phyloP scores from a whole-genome alignment of 2,329 filamentous ascomycete genomes.

The Hymenoscyphus fraxineus region DNA sequence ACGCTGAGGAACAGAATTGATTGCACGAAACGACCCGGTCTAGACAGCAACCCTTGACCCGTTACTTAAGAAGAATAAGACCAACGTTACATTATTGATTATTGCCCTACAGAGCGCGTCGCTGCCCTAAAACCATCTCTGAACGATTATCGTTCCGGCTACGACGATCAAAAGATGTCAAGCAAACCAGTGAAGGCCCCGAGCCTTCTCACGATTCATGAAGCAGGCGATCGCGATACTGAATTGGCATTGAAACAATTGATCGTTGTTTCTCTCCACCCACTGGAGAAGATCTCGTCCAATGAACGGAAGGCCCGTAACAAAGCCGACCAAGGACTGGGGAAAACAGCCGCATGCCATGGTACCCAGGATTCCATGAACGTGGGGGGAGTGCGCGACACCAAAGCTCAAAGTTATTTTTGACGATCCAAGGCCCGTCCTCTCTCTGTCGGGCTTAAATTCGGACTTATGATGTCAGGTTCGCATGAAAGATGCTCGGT shows the following conservation, averaged over 20 bases:
- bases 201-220: not conserved
- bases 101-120: not conserved
- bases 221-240: not conserved
- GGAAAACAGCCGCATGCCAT: slow-evolving; percentile 1
- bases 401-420: slow-evolving; percentile 1
- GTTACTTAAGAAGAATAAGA: not conserved
- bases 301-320: not conserved
- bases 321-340: not conserved
- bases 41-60: not conserved
- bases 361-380: not conserved
- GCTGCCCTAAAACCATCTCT: not conserved
- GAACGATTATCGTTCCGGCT: not conserved
- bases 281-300: not conserved
- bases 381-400: not conserved
- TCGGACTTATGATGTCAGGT: not conserved
- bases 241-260: not conserved
- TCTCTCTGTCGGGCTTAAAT: not conserved
- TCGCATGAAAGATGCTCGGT: not conserved
- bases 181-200: not conserved
- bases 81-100: not conserved
- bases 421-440: not conserved
- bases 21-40: not conserved
- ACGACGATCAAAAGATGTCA: not conserved
- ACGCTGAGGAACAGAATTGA: not conserved
- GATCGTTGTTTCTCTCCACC: not conserved